Evolutionary conservation across 257 asterid species (phyloP).

Genomic region (Solanum microdontum): DNA sequence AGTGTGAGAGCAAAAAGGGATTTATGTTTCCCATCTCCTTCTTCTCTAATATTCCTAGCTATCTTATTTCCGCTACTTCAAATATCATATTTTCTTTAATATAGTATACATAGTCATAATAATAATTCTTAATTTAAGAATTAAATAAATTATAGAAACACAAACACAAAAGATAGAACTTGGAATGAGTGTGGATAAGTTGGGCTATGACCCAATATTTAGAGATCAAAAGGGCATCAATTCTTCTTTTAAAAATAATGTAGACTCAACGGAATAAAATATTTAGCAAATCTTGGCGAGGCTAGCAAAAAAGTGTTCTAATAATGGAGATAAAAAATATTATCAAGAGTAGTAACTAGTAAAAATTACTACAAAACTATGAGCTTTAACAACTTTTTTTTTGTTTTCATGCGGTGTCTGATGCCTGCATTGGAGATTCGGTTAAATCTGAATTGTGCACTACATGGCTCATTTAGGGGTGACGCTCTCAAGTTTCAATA

Average conservation of each 20-base stretch:
- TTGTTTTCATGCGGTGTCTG: accelerated
- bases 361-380: neutral
- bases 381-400: neutral
- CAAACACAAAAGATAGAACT: neutral
- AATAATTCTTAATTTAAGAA: neutral
- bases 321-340: neutral
- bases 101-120: too few species aligned
- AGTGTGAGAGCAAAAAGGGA: too few species aligned
- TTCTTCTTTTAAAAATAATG: neutral
- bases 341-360: neutral
- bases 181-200: neutral
- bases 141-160: neutral
- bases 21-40: too few species aligned
- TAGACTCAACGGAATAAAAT: neutral
- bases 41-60: too few species aligned
- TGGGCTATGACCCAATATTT: neutral
- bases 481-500: accelerated
- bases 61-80: too few species aligned
- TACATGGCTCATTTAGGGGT: accelerated
- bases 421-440: accelerated
- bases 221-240: neutral
- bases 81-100: too few species aligned
- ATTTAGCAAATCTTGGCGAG: neutral
- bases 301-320: neutral
- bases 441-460: too few species aligned